A percentile compares a stretch with the other conserved stretches of the same genome.
These are phyloP conservation scores for Tricholoma sp. DNA, from an alignment of 768 basidiomycete species.

Conservation along the genomic window DNA sequence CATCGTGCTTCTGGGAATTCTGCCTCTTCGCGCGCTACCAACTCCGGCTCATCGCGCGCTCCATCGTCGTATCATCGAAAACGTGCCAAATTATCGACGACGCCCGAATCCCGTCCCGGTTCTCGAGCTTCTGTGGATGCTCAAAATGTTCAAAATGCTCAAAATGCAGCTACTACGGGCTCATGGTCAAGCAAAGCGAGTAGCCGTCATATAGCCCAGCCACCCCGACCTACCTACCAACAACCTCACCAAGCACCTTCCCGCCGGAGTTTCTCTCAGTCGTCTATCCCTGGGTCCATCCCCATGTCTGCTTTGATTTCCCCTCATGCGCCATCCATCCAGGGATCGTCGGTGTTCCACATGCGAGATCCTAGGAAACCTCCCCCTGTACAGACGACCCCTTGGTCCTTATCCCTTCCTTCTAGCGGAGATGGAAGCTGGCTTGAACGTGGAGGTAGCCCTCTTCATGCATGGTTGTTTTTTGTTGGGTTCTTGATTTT, in stretches of 20 bases:
- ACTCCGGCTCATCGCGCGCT: slow-evolving; percentile 39
- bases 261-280: slow-evolving; percentile 57
- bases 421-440: slow-evolving; percentile 28
- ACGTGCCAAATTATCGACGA: slow-evolving; percentile 53
- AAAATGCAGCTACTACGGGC: slow-evolving; percentile 36
- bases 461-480: slow-evolving; percentile 73
- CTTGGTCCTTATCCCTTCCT: slow-evolving; percentile 55
- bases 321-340: slow-evolving; percentile 72
- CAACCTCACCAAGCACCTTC: slow-evolving; percentile 29
- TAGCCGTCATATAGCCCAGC: slow-evolving; percentile 9
- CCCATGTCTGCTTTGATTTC: slow-evolving; percentile 75
- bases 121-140: slow-evolving; percentile 29
- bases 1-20: slow-evolving; percentile 48
- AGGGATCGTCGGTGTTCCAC: slow-evolving; percentile 56
- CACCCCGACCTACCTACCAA: slow-evolving; percentile 16
- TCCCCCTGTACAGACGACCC: slow-evolving; percentile 49
- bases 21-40: slow-evolving; percentile 48
- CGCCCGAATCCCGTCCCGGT: slow-evolving; percentile 31
- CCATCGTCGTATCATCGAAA: slow-evolving; percentile 75
- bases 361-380: slow-evolving; percentile 79
- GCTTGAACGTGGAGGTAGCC: slow-evolving; percentile 50
- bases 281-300: slow-evolving; percentile 78
- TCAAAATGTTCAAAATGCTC: slow-evolving; percentile 17
- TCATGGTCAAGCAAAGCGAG: slow-evolving; percentile 41
- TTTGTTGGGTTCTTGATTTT: slow-evolving; percentile 67